Conservation (phyloP, 2,329 filamentous ascomycete genomes). For the Phyllosticta citribraziliensis region DNA sequence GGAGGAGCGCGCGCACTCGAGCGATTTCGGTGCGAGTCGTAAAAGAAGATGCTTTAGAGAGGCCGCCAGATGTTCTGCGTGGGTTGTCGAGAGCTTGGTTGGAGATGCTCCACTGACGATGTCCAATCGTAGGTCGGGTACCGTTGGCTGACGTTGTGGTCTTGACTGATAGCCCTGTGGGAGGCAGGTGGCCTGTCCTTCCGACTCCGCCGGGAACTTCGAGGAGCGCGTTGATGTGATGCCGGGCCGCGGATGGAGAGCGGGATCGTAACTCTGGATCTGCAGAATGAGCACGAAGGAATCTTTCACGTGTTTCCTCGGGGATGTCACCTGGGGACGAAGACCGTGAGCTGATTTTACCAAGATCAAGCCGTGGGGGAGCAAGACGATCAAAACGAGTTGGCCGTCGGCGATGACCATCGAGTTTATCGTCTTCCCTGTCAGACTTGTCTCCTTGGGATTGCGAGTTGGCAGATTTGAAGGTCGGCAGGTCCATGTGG, state of each 20-base stretch:
- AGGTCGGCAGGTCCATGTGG: constrained; percentile 1
- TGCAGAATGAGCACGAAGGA: background rate
- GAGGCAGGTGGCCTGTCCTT: constrained; percentile 18
- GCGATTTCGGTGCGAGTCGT: constrained; percentile 59
- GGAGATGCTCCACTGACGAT: constrained; percentile 50
- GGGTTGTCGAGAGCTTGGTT: constrained; percentile 33
- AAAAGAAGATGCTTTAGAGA: constrained; percentile 11
- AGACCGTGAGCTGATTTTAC: constrained; percentile 1
- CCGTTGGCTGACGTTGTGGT: constrained; percentile 12
- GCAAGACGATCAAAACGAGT: constrained; percentile 36
- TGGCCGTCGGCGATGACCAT: constrained; percentile 23
- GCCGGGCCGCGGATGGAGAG: constrained; percentile 17
- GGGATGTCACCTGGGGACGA: constrained; percentile 6
- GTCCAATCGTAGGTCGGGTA: constrained; percentile 30
- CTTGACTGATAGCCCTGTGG: constrained; percentile 13
- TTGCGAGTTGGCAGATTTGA: constrained; percentile 5
- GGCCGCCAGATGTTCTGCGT: constrained; percentile 21
- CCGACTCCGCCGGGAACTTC: constrained; percentile 23
- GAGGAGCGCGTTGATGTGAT: constrained; percentile 22
- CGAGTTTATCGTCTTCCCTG: background rate
- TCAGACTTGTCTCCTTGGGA: background rate
- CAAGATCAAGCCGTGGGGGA: constrained; percentile 41
- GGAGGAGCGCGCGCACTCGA: constrained; percentile 63
- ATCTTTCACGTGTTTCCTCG: background rate
- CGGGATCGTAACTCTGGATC: constrained; percentile 13